These are phyloP conservation scores for Lentinula edodes DNA, from an alignment of 768 basidiomycete genomes.

Conservation along the genomic window DNA sequence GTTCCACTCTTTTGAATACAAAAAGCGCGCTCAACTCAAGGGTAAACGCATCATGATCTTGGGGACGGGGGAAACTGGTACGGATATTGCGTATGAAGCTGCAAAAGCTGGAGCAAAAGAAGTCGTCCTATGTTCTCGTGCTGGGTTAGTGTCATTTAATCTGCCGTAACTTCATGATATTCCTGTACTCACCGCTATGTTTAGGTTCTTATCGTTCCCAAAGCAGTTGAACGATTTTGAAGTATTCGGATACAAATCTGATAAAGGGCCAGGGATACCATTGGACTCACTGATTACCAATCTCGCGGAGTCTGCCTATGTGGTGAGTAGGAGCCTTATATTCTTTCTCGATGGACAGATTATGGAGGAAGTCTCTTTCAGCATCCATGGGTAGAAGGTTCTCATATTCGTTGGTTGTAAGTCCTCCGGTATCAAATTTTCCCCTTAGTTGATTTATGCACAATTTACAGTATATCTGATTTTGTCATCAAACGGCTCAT, in stretches of 20 bases:
- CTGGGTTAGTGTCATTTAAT: constrained; percentile 28
- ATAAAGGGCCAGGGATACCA: constrained; percentile 28
- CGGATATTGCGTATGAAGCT: constrained; percentile 50
- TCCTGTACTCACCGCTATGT: not conserved
- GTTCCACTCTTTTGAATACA: constrained; percentile 51
- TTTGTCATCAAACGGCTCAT: constrained; percentile 54
- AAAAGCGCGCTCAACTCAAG: constrained; percentile 35
- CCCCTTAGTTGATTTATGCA: not conserved
- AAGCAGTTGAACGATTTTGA: constrained; percentile 57
- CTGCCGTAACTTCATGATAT: not conserved
- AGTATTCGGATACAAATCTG: constrained; percentile 43
- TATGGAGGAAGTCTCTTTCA: constrained; percentile 12
- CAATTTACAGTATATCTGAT: constrained; percentile 35
- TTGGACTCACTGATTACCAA: constrained; percentile 53
- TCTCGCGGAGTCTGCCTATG: constrained; percentile 47
- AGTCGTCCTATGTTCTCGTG: constrained; percentile 46
- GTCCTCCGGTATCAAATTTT: constrained; percentile 10
- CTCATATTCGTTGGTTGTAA: constrained; percentile 55
- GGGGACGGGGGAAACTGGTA: constrained; percentile 59
- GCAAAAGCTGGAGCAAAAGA: constrained; percentile 46
- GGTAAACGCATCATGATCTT: constrained; percentile 48
- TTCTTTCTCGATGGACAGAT: not conserved
- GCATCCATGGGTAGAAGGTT: constrained; percentile 55
- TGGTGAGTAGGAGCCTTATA: constrained; percentile 25
- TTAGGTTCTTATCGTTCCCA: constrained; percentile 52